Percentiles rank a stretch among this genome's conserved stretches.
phyloP scores from a whole-genome alignment of 805 yeast genomes.

The Cyberlindnera nakhonratchasimensis region DNA sequence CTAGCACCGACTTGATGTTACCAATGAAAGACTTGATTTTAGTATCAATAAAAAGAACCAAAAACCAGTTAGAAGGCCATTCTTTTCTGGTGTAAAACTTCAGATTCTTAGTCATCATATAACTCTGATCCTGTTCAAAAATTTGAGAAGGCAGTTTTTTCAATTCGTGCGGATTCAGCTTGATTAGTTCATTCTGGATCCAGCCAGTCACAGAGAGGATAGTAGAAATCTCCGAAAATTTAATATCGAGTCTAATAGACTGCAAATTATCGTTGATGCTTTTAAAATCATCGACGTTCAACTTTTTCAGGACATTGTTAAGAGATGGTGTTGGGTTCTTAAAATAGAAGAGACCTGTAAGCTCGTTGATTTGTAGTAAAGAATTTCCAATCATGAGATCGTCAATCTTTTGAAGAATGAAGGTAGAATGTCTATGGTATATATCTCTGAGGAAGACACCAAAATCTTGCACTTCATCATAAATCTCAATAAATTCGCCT shows the following conservation, averaged over 20 bases:
- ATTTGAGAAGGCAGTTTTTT: constrained; percentile 23
- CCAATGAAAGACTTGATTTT: constrained; percentile 33
- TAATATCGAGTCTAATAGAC: constrained; percentile 18
- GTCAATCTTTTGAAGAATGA: constrained; percentile 33
- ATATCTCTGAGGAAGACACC: constrained; percentile 37
- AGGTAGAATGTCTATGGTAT: constrained; percentile 39
- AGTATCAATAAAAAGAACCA: constrained; percentile 31
- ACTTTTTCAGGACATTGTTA: constrained; percentile 22
- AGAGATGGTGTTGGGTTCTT: constrained; percentile 40
- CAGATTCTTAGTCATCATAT: constrained; percentile 21
- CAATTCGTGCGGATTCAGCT: constrained; percentile 46
- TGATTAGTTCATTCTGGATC: constrained; percentile 56
- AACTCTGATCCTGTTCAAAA: constrained; percentile 4
- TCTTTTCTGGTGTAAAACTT: constrained; percentile 33
- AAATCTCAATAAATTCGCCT: constrained; percentile 39
- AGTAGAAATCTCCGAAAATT: constrained; percentile 45
- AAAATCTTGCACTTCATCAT: constrained; percentile 33
- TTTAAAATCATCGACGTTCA: constrained; percentile 27
- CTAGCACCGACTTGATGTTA: constrained; percentile 24
- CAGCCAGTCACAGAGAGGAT: constrained; percentile 66
- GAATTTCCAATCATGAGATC: constrained; percentile 29
- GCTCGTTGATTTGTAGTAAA: constrained; percentile 27
- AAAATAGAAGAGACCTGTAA: constrained; percentile 40
- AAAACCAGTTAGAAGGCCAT: constrained; percentile 39
- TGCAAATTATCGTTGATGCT: constrained; percentile 24